Percentiles rank a stretch among this genome's conserved stretches.
These are phyloP conservation scores for Lepraria neglecta DNA, from an alignment of 495 filamentous ascomycete species.

Conservation along the genomic window DNA sequence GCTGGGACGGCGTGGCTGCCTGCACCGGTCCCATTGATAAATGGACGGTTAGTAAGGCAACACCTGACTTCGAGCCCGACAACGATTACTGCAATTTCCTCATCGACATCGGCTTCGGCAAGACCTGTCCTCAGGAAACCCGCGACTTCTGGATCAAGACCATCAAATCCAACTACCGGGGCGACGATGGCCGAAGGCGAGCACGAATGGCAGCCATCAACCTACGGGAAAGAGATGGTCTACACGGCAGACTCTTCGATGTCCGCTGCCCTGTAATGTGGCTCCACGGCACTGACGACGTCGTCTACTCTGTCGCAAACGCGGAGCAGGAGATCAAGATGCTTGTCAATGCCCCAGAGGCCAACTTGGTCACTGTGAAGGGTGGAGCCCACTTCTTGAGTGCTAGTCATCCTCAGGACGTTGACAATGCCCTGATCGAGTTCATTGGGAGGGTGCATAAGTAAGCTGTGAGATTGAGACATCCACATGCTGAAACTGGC, in stretches of 20 bases:
- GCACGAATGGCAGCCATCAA: constrained; percentile 52
- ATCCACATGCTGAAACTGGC: background rate
- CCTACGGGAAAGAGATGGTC: constrained; percentile 52
- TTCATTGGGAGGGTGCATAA: constrained; percentile 42
- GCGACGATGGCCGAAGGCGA: constrained; percentile 51
- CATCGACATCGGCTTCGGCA: constrained; percentile 51
- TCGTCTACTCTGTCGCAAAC: constrained; percentile 42
- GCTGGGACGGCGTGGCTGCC: constrained; percentile 49
- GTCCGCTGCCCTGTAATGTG: constrained; percentile 56
- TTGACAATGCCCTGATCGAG: constrained; percentile 46
- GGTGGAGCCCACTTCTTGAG: constrained; percentile 54
- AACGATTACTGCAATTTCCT: constrained; percentile 52
- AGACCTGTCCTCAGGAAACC: constrained; percentile 35
- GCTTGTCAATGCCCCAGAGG: constrained; percentile 48
- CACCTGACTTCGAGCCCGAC: constrained; percentile 48
- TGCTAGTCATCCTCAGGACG: constrained; percentile 49
- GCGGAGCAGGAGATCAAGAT: constrained; percentile 52
- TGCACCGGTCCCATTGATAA: constrained; percentile 39
- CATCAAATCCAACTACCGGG: constrained; percentile 50
- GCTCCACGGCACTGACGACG: constrained; percentile 57
- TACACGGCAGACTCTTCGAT: constrained; percentile 48
- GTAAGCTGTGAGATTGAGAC: background rate
- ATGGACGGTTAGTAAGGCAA: constrained; percentile 41
- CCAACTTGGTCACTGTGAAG: constrained; percentile 43
- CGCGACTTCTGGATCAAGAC: constrained; percentile 47